These are phyloP conservation scores for Phytophthora idaei DNA, from an alignment of 352 stramenopile species.

Conservation along the genomic window DNA sequence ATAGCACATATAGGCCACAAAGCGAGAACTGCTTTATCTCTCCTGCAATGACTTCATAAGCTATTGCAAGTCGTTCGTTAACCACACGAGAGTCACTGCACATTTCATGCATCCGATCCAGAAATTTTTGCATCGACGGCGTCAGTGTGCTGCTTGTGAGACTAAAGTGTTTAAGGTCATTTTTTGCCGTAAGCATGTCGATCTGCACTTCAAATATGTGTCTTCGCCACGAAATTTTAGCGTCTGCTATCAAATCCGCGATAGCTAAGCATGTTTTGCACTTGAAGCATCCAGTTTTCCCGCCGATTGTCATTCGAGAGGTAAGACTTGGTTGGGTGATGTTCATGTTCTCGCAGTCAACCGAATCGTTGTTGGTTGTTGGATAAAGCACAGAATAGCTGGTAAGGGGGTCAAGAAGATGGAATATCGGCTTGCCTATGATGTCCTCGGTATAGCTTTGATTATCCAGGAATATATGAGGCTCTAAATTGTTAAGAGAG, in stretches of 20 bases:
- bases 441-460: slow-evolving; percentile 43
- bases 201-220: slow-evolving; percentile 60
- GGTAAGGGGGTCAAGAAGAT: slow-evolving; percentile 40
- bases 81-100: slow-evolving; percentile 19
- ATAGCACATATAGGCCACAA: slow-evolving; percentile 38
- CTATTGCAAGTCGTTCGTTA: slow-evolving; percentile 13
- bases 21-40: slow-evolving; percentile 39
- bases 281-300: slow-evolving; percentile 60
- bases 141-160: slow-evolving; percentile 23
- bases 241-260: slow-evolving; percentile 33
- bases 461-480: slow-evolving; percentile 54
- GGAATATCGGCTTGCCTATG: slow-evolving; percentile 49
- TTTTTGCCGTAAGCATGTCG: slow-evolving; percentile 52
- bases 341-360: slow-evolving; percentile 50
- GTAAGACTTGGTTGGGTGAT: slow-evolving; percentile 49
- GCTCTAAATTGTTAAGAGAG: slow-evolving; percentile 25
- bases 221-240: slow-evolving; percentile 46
- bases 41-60: slow-evolving; percentile 33
- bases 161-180: slow-evolving; percentile 50
- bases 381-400: slow-evolving; percentile 56
- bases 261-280: slow-evolving; percentile 64
- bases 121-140: slow-evolving; percentile 39
- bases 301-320: slow-evolving; percentile 63
- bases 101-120: slow-evolving; percentile 38
- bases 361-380: slow-evolving; percentile 34